Percentiles rank a stretch among this genome's conserved stretches.
Evolutionary conservation across 805 yeast species (phyloP).

Genomic region (Clavispora phyllophila): DNA sequence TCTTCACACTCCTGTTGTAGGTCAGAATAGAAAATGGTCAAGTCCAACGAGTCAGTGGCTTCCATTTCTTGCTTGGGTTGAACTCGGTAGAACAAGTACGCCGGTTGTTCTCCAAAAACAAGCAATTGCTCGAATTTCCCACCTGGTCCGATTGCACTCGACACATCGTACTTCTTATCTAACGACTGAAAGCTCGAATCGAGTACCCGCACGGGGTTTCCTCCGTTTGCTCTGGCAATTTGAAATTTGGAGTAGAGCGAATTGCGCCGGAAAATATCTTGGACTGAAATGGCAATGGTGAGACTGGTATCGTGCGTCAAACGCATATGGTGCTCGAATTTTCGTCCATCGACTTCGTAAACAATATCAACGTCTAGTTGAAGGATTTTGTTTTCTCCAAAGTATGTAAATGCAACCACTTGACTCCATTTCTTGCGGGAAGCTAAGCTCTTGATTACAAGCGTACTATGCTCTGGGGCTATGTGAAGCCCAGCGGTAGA

Average conservation of each 20-base stretch:
- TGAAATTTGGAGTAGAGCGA: conserved; percentile 63
- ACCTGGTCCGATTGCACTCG: conserved; percentile 12
- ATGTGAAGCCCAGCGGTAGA: conserved; percentile 17
- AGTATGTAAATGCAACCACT: conserved; percentile 27
- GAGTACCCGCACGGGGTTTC: conserved; percentile 50
- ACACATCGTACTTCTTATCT: conserved; percentile 22
- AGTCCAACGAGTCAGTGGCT: conserved; percentile 32
- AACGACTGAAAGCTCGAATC: conserved; percentile 35
- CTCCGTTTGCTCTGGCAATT: conserved; percentile 51
- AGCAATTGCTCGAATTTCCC: conserved; percentile 27
- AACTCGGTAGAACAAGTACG: conserved; percentile 56
- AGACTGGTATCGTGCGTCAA: conserved; percentile 49
- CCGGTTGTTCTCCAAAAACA: conserved; percentile 69
- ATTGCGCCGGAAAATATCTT: conserved; percentile 62
- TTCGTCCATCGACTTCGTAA: conserved; percentile 17
- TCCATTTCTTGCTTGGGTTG: conserved; percentile 17
- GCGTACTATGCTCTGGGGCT: neutral
- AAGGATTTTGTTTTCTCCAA: conserved; percentile 24
- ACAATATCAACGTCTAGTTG: conserved; percentile 17
- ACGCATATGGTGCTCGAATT: conserved; percentile 18
- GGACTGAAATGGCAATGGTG: conserved; percentile 69
- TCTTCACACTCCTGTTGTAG: conserved; percentile 41
- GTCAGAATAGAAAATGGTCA: conserved; percentile 43
- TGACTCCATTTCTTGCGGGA: conserved; percentile 15
- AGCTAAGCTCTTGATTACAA: neutral